Base-by-base conservation (phyloP, 139 green algal genomes). In the Chlamydomonas sphaeroides region DNA sequence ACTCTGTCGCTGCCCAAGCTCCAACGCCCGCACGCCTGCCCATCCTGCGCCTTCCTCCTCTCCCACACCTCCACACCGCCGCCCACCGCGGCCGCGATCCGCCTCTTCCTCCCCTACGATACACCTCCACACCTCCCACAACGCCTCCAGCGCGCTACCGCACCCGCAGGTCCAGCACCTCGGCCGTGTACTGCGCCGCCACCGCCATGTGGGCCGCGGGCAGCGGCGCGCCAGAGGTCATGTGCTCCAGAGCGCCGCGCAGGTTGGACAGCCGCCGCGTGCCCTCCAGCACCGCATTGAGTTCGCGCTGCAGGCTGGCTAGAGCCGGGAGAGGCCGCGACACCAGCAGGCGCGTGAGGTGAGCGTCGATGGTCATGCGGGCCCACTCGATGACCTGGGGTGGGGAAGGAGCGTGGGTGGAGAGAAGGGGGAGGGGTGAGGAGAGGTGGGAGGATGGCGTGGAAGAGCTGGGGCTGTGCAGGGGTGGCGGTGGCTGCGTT, bases 161-260 rank as follows among this genome's bases (percentile, higher is more conserved):
- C 75, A 82, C 75, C 5, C 86, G 63, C 53, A 92, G 79, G 67
- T 92, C 88, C 14, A 92, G 57, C 57, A 92, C 65, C 75, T 92
- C 85, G 17, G 89, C 84, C 23, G 86, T 90, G 80, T 92, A 92
- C 53, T 85, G 74, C 5, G 84, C 88, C 30, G 84, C 85, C 2
- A 88, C 81, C 26, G 89, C 89, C n/a, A 88, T 69, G 65, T 89
- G 85, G 32, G 78, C 80, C 10, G 53, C 59, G 10, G 89, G 89
- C 70, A 92, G 65, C 20, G 86, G 70, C 32, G 78, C 86, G 8
- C 49, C 69, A 36, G 65, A 35, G 1, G 78, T 69, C 48, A 90
- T 36, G 61, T 90, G 80, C 39, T 92, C 89, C 30, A 83, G 72
- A 18, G 79, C 76, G 8, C 89, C 89, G 41, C 76, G 74, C 51